Evolutionary conservation across 2,329 filamentous ascomycete genomes (phyloP).

Genomic region (Epichloe bromicola): DNA sequence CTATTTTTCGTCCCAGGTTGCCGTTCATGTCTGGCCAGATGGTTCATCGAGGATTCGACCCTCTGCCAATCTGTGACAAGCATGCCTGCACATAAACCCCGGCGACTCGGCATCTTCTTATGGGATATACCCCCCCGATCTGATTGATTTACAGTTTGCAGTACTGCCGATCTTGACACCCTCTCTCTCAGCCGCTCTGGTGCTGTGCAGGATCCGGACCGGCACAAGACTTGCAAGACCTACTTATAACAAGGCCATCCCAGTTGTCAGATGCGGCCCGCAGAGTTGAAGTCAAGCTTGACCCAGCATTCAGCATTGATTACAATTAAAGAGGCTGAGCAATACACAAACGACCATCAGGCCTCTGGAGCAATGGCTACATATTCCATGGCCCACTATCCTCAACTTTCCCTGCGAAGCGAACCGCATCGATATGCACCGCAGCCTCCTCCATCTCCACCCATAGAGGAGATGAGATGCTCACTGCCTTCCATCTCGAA

Average conservation of each 20-base stretch:
- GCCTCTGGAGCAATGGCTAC: slow-evolving; percentile 10
- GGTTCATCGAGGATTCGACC: slow-evolving; percentile 5
- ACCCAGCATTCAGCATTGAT: neutral
- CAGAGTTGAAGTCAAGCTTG: neutral
- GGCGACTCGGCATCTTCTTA: slow-evolving; percentile 4
- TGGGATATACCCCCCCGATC: slow-evolving; percentile 10
- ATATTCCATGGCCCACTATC: slow-evolving; percentile 18
- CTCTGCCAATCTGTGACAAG: slow-evolving; percentile 12
- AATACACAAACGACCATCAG: neutral
- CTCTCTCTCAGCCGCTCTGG: slow-evolving; percentile 2
- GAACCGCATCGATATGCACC: slow-evolving; percentile 30
- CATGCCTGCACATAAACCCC: slow-evolving; percentile 4
- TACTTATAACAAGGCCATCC: slow-evolving; percentile 11
- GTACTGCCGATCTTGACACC: neutral
- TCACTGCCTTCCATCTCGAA: slow-evolving; percentile 91
- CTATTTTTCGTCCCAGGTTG: slow-evolving; percentile 8
- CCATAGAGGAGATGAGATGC: slow-evolving; percentile 66
- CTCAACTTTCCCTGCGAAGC: slow-evolving; percentile 9
- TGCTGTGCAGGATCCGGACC: neutral
- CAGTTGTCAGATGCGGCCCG: neutral
- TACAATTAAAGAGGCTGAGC: too few species aligned
- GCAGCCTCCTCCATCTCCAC: slow-evolving; percentile 59
- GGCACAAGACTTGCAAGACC: neutral
- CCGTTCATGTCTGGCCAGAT: neutral
- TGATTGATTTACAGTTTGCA: slow-evolving; percentile 10